Conservation (phyloP, 306 rosid genomes). For the Geum urbanum region DNA sequence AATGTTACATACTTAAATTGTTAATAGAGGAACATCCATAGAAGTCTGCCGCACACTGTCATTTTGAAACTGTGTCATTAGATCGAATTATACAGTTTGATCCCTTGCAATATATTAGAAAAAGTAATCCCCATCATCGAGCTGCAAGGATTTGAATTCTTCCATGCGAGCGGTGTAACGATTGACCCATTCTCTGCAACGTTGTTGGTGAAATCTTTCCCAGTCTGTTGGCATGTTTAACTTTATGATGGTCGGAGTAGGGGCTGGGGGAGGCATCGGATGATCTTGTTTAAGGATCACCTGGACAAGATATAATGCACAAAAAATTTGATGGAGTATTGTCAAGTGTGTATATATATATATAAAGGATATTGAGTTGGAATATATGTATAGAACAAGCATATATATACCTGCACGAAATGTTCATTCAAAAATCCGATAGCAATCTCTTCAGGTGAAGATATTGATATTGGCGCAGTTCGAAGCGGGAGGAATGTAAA, state of each 20-base stretch:
- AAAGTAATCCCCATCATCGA: background rate
- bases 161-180: background rate
- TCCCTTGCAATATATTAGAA: background rate
- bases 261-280: background rate
- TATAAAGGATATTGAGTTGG: no score
- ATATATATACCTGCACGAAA: constrained; percentile 12
- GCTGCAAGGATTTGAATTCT: background rate
- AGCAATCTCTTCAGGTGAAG: background rate
- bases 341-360: background rate
- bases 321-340: no score
- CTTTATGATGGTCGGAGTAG: background rate
- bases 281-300: background rate
- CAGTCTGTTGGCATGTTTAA: background rate
- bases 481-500: background rate
- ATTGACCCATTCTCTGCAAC: background rate
- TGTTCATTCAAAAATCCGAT: background rate
- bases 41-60: no score
- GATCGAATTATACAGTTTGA: no score
- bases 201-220: background rate
- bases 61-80: no score
- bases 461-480: background rate
- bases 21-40: no score
- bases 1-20: no score
- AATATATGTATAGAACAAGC: background rate
- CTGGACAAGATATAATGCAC: background rate